Conservation (phyloP, 306 rosid genomes). For the Senna siamea region DNA sequence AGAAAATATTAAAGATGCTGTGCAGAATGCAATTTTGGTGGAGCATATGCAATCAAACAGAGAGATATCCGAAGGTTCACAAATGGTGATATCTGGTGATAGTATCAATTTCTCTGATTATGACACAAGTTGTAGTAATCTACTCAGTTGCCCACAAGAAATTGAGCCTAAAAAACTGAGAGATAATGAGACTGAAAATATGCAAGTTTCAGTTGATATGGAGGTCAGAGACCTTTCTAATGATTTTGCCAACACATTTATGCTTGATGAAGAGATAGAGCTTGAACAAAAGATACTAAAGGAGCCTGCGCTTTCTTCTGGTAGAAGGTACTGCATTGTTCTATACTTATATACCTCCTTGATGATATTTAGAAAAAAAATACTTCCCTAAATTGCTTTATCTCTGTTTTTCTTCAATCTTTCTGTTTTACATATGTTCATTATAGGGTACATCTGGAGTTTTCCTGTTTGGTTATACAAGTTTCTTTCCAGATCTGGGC, state of each 20-base stretch:
- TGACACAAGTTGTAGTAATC: conserved; percentile 27
- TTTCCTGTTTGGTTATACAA: neutral
- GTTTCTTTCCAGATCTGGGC: neutral
- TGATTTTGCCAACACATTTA: conserved; percentile 80
- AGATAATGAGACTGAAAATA: conserved; percentile 45
- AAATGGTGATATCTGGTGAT: conserved; percentile 13
- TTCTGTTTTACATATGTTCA: neutral
- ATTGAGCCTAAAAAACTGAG: conserved; percentile 25
- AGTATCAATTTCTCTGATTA: conserved; percentile 29
- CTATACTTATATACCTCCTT: neutral
- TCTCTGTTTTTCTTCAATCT: neutral
- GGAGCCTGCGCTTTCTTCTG: conserved; percentile 54
- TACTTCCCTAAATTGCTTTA: neutral
- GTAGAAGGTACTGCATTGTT: conserved; percentile 59
- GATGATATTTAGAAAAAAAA: conserved; percentile 1
- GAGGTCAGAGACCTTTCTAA: conserved; percentile 57
- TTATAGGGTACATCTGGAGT: neutral
- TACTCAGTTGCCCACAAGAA: conserved; percentile 42
- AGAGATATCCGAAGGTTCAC: conserved; percentile 34
- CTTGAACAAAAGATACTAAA: conserved; percentile 64
- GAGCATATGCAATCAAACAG: conserved; percentile 41
- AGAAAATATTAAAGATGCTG: conserved; percentile 44
- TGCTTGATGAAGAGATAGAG: conserved; percentile 96
- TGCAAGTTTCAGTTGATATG: conserved; percentile 43
- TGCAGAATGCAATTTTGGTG: conserved; percentile 31